A percentile compares a stretch with the other conserved stretches of the same genome.
Evolutionary conservation across 2,329 filamentous ascomycete genomes (phyloP).

Genomic region (Podosphaera xanthii): DNA sequence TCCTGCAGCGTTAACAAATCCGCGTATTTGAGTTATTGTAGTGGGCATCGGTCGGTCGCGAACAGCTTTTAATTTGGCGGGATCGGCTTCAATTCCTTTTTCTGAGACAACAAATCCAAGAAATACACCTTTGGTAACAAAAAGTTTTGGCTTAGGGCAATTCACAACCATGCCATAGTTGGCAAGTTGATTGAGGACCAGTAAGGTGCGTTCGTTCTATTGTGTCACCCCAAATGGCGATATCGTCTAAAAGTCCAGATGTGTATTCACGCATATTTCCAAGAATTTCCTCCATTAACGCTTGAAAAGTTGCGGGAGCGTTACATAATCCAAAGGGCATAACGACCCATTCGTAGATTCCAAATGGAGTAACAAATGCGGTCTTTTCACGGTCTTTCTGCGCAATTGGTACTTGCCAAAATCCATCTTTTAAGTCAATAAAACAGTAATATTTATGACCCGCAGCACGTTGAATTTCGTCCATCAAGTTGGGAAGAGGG

Average conservation of each 20-base stretch:
- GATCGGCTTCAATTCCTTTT: not conserved
- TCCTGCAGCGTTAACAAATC: not conserved
- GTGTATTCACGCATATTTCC: not conserved
- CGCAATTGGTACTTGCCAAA: not conserved
- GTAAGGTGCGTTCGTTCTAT: not conserved
- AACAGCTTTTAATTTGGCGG: not conserved
- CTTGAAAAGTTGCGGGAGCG: slow-evolving; percentile 1
- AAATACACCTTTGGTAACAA: not conserved
- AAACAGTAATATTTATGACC: not conserved
- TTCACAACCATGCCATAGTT: not conserved
- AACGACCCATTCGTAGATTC: not conserved
- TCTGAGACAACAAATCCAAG: not conserved
- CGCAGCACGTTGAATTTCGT: not conserved
- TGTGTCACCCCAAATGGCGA: not conserved
- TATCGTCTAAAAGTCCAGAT: not conserved
- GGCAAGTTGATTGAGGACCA: not conserved
- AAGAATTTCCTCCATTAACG: not conserved
- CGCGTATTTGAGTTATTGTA: not conserved
- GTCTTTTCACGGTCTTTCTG: not conserved
- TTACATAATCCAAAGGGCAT: slow-evolving; percentile 2
- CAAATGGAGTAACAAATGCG: not conserved
- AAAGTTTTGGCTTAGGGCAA: not conserved
- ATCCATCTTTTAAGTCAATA: not conserved
- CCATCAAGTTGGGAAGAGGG: not conserved
- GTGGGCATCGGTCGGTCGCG: not conserved